Evolutionary conservation across 2,329 filamentous ascomycete species (phyloP), one percentile per base, ranked within the genome.

Genomic region (Epichloe typhina): DNA sequence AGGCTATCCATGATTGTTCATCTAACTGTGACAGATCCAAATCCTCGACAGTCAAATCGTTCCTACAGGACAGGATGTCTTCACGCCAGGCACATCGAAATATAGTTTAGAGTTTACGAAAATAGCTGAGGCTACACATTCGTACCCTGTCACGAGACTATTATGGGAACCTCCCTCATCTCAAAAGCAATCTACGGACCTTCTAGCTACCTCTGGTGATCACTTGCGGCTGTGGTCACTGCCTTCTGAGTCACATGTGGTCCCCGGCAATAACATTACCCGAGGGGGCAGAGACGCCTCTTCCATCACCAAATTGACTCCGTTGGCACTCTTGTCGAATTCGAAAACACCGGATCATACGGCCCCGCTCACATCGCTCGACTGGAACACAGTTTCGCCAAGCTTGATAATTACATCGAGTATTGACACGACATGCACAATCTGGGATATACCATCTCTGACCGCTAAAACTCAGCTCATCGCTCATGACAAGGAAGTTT

Each of bases 261-360:
- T 73, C 11, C 65, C 72, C 2, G 77, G 77, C 57, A 88, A 83
- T 62, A 91, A 84, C 75, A 66, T 84, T 74, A 66, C 79, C 70
- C 83, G 80, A 19, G 74, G 74, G 50, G 67, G 69, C 52, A 70
- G 83, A 67, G 65, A 82, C 64, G 59, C 78, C 68, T 64, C 79
- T 62, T 64, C 79, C 62, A 64, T 82, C 67, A 72, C 80, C 68
- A 98, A 98, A 68, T 75, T 98, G 43, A 95, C 91, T 5, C 93
- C 93, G 3, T 73, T 98, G 48, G 93, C 93, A 0, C 76, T 98
- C 49, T 75, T 98, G 15, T 97, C 91, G 36, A 98, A 98, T 69
- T 96, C 90, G 33, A 98, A 98, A 71, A 97, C 93, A 0, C 93
- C 93, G 4, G 93, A 98, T 63, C 94, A 98, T 64, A 98, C 93